phyloP scores from a whole-genome alignment of 192 early-diverging fungal genomes.

The Coemansia sp. region DNA sequence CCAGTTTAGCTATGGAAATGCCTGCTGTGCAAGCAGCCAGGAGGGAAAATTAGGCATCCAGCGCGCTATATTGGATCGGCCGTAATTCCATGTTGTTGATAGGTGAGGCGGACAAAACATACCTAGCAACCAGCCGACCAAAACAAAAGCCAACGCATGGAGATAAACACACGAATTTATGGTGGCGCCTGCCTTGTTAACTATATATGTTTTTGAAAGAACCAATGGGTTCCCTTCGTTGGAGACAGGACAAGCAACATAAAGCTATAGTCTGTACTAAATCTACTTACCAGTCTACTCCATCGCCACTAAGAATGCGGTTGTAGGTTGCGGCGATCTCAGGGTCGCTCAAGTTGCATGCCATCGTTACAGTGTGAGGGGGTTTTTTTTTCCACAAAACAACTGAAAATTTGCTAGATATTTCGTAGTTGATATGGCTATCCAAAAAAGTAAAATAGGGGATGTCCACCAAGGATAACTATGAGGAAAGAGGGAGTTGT shows the following conservation, averaged over 20 bases:
- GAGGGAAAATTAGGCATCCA: background rate
- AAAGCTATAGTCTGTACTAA: too few relatives aligned
- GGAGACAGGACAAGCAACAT: too few relatives aligned
- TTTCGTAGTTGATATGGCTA: background rate
- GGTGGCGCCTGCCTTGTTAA: background rate
- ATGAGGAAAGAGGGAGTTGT: background rate
- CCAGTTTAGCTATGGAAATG: background rate
- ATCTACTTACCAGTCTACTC: constrained; percentile 43
- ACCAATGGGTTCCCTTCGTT: too few relatives aligned
- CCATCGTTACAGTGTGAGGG: constrained; percentile 13
- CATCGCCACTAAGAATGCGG: constrained; percentile 30
- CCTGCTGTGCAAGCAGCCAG: too few relatives aligned
- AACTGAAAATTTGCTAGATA: background rate
- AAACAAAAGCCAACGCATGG: constrained; percentile 2
- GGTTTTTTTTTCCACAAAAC: background rate
- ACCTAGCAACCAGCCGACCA: background rate
- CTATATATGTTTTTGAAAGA: too few relatives aligned
- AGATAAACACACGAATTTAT: background rate
- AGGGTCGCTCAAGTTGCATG: constrained; percentile 39
- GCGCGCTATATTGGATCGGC: background rate
- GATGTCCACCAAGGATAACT: constrained; percentile 6
- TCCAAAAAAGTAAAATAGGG: too few relatives aligned
- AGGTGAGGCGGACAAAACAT: constrained; percentile 2
- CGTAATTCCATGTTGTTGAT: background rate
- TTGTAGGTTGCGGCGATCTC: constrained; percentile 40